phyloP scores from a whole-genome alignment of 2,329 filamentous ascomycete species.

The Fusarium sp. region DNA sequence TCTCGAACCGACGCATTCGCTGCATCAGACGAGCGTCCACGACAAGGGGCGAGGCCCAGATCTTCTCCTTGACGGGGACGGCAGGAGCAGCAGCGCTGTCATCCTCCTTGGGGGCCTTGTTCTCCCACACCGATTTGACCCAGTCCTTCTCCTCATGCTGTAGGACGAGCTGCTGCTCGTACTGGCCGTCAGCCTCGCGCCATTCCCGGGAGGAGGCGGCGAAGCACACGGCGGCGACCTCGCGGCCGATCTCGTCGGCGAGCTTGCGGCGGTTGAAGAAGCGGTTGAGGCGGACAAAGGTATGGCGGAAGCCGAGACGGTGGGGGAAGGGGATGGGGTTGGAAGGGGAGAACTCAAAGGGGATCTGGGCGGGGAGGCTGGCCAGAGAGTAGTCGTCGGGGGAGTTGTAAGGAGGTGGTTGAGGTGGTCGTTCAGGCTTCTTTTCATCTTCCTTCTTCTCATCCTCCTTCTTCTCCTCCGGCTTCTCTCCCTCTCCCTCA shows the following conservation, averaged over 20 bases:
- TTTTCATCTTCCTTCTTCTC: slow-evolving; percentile 61
- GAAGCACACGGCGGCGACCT: slow-evolving; percentile 88
- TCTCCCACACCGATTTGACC: slow-evolving; percentile 82
- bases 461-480: slow-evolving; percentile 49
- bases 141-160: slow-evolving; percentile 81
- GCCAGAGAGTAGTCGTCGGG: slow-evolving; percentile 78
- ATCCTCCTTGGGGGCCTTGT: slow-evolving; percentile 59
- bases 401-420: slow-evolving; percentile 79
- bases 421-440: slow-evolving; percentile 69
- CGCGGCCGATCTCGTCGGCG: slow-evolving; percentile 88
- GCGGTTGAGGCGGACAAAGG: slow-evolving; percentile 84
- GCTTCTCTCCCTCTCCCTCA: slow-evolving; percentile 48
- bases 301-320: slow-evolving; percentile 91
- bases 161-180: slow-evolving; percentile 66
- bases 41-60: slow-evolving; percentile 81
- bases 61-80: slow-evolving; percentile 68
- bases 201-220: slow-evolving; percentile 66
- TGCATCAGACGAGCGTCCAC: slow-evolving; percentile 80
- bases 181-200: slow-evolving; percentile 54
- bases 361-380: slow-evolving; percentile 72
- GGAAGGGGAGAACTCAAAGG: slow-evolving; percentile 78
- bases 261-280: slow-evolving; percentile 87
- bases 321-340: slow-evolving; percentile 84
- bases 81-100: slow-evolving; percentile 54
- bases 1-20: slow-evolving; percentile 84